A percentile compares a stretch with the other conserved stretches of the same genome.
These are phyloP conservation scores for Alternaria hordeiaustralica DNA, from an alignment of 2,329 filamentous ascomycete genomes.

Conservation along the genomic window DNA sequence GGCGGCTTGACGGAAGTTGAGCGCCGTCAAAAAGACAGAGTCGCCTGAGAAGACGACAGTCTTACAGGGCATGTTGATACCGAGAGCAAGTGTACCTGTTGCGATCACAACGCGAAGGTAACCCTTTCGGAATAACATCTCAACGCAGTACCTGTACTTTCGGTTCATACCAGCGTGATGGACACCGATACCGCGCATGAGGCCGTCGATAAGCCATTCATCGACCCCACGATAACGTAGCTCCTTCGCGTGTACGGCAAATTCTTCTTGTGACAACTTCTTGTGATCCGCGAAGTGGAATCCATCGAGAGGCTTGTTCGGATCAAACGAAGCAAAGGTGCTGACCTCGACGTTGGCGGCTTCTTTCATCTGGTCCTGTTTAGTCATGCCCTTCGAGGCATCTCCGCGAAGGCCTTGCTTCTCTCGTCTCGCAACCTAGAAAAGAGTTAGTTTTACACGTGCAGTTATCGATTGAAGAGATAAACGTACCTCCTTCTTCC, in stretches of 20 bases:
- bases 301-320: conserved; percentile 65
- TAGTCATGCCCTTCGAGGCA: conserved; percentile 57
- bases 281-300: conserved; percentile 72
- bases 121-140: conserved; percentile 76
- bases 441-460: not conserved
- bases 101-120: conserved; percentile 75
- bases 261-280: conserved; percentile 64
- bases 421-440: conserved; percentile 49
- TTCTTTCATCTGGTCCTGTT: conserved; percentile 64
- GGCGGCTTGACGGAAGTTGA: conserved; percentile 78
- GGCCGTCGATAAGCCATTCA: conserved; percentile 63
- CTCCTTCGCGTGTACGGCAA: conserved; percentile 61
- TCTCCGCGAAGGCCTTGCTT: conserved; percentile 55
- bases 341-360: conserved; percentile 62
- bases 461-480: not conserved
- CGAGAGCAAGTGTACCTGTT: conserved; percentile 76
- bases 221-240: conserved; percentile 60
- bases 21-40: conserved; percentile 73
- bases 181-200: conserved; percentile 73
- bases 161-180: conserved; percentile 84
- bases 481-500: conserved; percentile 52
- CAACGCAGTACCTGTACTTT: conserved; percentile 74
- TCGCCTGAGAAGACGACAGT: conserved; percentile 80
- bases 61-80: conserved; percentile 77
- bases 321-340: conserved; percentile 70